Evolutionary conservation across 2,329 filamentous ascomycete genomes (phyloP).

Genomic region (Macrophomina pseudophaseolina): DNA sequence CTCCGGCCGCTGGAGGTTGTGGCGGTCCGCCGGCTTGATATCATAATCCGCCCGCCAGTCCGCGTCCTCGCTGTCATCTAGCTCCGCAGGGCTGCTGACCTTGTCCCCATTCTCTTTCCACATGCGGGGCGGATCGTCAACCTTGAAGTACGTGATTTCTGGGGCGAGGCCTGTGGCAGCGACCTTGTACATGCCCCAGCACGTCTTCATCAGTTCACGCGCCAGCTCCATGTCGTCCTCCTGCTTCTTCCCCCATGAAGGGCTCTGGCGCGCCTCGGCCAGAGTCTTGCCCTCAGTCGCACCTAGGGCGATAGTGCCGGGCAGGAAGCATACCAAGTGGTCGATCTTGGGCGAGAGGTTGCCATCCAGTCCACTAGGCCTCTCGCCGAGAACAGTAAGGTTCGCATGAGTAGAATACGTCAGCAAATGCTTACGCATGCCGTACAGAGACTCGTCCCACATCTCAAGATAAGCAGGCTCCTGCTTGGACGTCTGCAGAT

Average conservation of each 20-base stretch:
- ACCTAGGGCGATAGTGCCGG: conserved; percentile 89
- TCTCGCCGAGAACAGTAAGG: conserved; percentile 89
- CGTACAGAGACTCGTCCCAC: conserved; percentile 85
- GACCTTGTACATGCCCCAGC: conserved; percentile 95
- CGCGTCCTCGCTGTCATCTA: conserved; percentile 51
- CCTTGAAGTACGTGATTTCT: conserved; percentile 90
- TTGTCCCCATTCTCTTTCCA: conserved; percentile 57
- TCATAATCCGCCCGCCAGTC: conserved; percentile 78
- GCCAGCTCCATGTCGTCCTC: conserved; percentile 89
- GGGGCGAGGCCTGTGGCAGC: conserved; percentile 90
- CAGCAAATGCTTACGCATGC: conserved; percentile 88
- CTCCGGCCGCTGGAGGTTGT: conserved; percentile 94
- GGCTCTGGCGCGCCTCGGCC: conserved; percentile 72
- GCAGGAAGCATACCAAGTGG: conserved; percentile 96
- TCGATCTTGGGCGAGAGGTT: conserved; percentile 90
- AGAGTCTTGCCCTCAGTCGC: conserved; percentile 81
- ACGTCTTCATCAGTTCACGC: conserved; percentile 91
- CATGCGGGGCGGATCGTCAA: conserved; percentile 70
- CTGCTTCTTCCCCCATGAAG: conserved; percentile 75
- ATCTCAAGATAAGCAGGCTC: conserved; percentile 88
- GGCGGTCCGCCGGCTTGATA: conserved; percentile 80
- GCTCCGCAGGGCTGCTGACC: conserved; percentile 50
- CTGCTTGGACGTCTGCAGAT: conserved; percentile 86
- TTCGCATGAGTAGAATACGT: conserved; percentile 82
- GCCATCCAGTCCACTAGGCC: conserved; percentile 72